phyloP scores from a whole-genome alignment of 2,329 filamentous ascomycete species.

The Botrytis fragariae region DNA sequence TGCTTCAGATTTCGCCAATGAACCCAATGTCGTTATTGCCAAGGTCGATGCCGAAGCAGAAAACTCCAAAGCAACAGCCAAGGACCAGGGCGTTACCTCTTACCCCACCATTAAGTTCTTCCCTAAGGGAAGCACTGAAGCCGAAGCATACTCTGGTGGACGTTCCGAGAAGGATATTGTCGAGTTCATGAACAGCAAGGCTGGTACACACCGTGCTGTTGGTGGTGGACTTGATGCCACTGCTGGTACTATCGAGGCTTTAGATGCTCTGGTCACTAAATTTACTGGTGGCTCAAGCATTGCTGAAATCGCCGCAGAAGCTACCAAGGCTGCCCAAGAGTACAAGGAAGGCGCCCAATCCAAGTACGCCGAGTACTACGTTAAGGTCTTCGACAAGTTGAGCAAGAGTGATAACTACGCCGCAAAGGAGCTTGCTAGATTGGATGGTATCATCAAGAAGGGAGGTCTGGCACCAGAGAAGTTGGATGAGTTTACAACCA shows the following conservation, averaged over 20 bases:
- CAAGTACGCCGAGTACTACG: slow-evolving; percentile 91
- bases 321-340: slow-evolving; percentile 66
- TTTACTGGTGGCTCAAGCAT: slow-evolving; percentile 60
- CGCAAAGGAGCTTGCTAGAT: slow-evolving; percentile 78
- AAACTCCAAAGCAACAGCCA: slow-evolving; percentile 75
- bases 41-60: slow-evolving; percentile 94
- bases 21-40: slow-evolving; percentile 78
- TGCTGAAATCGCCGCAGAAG: slow-evolving; percentile 64
- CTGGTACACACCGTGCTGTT: slow-evolving; percentile 77
- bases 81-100: slow-evolving; percentile 73
- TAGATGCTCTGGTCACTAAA: slow-evolving; percentile 75
- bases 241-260: slow-evolving; percentile 77
- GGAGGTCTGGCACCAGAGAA: slow-evolving; percentile 82
- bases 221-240: slow-evolving; percentile 76
- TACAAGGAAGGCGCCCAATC: slow-evolving; percentile 61
- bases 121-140: slow-evolving; percentile 74
- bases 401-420: slow-evolving; percentile 73
- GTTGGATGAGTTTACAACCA: slow-evolving; percentile 80
- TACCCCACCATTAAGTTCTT: slow-evolving; percentile 99
- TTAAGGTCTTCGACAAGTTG: slow-evolving; percentile 86
- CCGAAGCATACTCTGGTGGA: slow-evolving; percentile 69
- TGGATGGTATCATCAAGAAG: slow-evolving; percentile 80
- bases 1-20: slow-evolving; percentile 75
- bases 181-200: slow-evolving; percentile 81
- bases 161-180: slow-evolving; percentile 76